Base-by-base conservation (phyloP, 208 protist species). In the Wallacemonas sp. region DNA sequence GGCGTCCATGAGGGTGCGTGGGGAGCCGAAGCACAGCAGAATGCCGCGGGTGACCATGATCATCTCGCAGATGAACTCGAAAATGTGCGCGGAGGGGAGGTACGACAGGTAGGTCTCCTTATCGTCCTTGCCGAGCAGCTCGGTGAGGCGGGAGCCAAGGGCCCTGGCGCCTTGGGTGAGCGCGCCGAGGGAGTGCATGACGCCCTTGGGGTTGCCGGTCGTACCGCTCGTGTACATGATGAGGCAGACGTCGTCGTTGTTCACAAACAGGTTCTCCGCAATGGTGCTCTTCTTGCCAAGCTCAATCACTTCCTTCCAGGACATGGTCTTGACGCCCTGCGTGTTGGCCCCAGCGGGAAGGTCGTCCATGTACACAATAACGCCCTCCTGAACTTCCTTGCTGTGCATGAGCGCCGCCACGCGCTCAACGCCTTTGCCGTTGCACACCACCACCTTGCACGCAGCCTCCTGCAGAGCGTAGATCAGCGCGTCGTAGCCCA, bases 151-250 rank as follows among this genome's bases (percentile, higher is more conserved):
- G 14, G 76, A 19, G 34, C 65, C 48, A 8, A 90, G 54, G 11
- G 52, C 68, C 32, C 57, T 36, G 24, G 80, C 68, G 33, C 83
- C 82, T 5, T 74, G 65, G 4, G 67, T 82, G 34, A 97, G 57
- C 44, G 54, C 67, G 29, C 82, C 88, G 49, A 93, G 69, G 21
- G 80, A 80, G 72, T 97, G 83, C 33, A 90, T 76, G 19, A 96
- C 92, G 48, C 92, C 94, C 70, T 97, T 98, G 12, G 94, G 94
- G 61, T 93, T 81, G 12, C 90, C 92, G 8, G 88, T 96, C 8
- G 94, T 95, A 36, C 94, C 94, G 47, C 90, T 96, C 36, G 94
- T 97, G 82, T 97, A 97, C 93, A 95, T 96, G 67, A 96, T 78
- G 57, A 93, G 78, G 2, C 66, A 74, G 19, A 54, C 55, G 12